phyloP scores from a whole-genome alignment of 2,329 filamentous ascomycete species.

The Amauroascus verrucosus region DNA sequence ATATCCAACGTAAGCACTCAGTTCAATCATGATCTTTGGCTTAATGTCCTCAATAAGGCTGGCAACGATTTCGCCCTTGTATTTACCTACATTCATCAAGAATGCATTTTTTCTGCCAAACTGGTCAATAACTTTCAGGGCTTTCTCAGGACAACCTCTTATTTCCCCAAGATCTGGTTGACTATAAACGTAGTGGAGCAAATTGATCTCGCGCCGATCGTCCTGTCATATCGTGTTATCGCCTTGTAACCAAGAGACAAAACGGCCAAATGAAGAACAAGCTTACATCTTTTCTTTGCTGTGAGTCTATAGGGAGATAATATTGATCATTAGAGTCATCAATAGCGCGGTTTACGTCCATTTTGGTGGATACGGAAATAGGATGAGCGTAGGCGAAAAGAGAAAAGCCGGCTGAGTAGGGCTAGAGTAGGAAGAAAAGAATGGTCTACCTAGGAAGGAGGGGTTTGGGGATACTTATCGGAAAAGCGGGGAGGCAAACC shows the following conservation, averaged over 20 bases:
- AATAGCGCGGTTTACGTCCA: background rate
- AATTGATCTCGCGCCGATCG: conserved; percentile 63
- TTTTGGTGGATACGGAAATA: background rate
- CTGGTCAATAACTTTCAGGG: conserved; percentile 61
- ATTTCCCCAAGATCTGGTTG: conserved; percentile 53
- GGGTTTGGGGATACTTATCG: too few species aligned
- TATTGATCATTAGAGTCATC: background rate
- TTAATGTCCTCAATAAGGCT: conserved; percentile 57
- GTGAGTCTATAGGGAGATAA: background rate
- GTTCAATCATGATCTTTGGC: conserved; percentile 62
- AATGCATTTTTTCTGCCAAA: conserved; percentile 56
- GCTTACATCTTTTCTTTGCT: background rate
- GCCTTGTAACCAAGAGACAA: background rate
- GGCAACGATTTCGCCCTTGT: conserved; percentile 62
- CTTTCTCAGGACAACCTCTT: conserved; percentile 51
- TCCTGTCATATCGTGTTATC: conserved; percentile 30
- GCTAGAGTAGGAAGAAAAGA: too few species aligned
- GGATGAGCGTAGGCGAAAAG: too few species aligned
- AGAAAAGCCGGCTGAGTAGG: background rate
- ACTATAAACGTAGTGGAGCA: conserved; percentile 58
- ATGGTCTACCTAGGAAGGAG: too few species aligned
- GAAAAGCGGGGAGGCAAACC: too few species aligned
- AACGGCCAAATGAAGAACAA: background rate
- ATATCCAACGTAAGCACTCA: conserved; percentile 74
- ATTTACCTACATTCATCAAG: conserved; percentile 69